A percentile compares a stretch with the other conserved stretches of the same genome.
phyloP scores from a whole-genome alignment of 2,329 filamentous ascomycete genomes.

The Pyricularia sp. region DNA sequence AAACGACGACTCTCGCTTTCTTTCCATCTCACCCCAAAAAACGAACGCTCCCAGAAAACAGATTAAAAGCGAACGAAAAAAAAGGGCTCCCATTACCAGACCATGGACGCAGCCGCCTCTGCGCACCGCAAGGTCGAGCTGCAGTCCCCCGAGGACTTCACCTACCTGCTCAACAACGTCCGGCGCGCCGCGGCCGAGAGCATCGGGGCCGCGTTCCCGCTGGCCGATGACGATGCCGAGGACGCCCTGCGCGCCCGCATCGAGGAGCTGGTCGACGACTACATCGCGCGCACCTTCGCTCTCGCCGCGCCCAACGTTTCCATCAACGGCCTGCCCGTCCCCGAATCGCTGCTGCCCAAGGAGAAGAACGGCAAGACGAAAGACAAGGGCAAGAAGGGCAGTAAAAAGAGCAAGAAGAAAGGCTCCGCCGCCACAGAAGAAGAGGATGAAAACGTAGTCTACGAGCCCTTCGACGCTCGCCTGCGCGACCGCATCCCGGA shows the following conservation, averaged over 20 bases:
- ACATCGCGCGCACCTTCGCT: conserved; percentile 51
- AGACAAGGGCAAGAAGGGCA: not conserved
- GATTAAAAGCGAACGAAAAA: not conserved
- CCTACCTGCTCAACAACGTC: conserved; percentile 61
- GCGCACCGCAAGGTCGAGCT: conserved; percentile 70
- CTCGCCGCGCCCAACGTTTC: conserved; percentile 49
- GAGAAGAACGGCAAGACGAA: conserved; percentile 3
- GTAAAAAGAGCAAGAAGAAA: not conserved
- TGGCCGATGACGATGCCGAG: conserved; percentile 37
- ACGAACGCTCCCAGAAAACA: not conserved
- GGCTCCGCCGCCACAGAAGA: not conserved
- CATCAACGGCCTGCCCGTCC: conserved; percentile 50
- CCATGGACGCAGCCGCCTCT: conserved; percentile 3
- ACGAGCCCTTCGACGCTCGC: conserved; percentile 52
- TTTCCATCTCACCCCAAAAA: not conserved
- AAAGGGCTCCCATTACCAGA: not conserved
- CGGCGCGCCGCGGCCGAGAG: conserved; percentile 58
- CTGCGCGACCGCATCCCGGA: conserved; percentile 50
- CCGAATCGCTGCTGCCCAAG: conserved; percentile 25
- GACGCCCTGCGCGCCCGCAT: conserved; percentile 51
- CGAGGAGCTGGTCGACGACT: conserved; percentile 52
- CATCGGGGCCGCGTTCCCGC: conserved; percentile 58
- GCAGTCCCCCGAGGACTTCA: conserved; percentile 64
- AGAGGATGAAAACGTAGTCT: conserved; percentile 26
- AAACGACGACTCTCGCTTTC: not conserved